Conservation (phyloP, 257 asterid genomes). For the Paraleonurus japonicus region DNA sequence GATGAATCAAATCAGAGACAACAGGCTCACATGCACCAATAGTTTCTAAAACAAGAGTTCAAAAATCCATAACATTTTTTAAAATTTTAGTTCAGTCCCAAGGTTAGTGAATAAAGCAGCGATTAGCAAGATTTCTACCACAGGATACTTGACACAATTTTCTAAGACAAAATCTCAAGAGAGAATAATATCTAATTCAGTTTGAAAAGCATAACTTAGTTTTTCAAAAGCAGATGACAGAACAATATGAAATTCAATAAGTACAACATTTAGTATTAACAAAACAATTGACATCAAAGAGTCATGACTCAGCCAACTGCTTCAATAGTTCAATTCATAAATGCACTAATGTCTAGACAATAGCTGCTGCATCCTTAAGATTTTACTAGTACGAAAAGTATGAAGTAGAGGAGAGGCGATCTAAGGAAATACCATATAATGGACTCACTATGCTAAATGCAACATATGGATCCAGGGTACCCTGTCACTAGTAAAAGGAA, state of each 20-base stretch:
- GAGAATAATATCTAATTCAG: background rate
- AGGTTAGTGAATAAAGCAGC: background rate
- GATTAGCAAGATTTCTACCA: background rate
- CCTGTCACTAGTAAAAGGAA: slow-evolving; percentile 12
- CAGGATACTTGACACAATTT: background rate
- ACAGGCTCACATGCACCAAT: slow-evolving; percentile 8
- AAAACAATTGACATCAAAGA: slow-evolving; percentile 10
- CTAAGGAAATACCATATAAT: background rate
- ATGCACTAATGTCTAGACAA: background rate
- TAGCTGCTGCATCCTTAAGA: slow-evolving; percentile 5
- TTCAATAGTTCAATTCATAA: background rate
- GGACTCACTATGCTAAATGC: slow-evolving; percentile 10
- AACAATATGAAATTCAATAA: background rate
- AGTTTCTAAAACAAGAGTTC: background rate
- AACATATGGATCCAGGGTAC: slow-evolving; percentile 12
- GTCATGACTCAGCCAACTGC: background rate
- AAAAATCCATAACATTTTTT: background rate
- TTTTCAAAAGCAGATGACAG: background rate
- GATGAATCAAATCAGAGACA: background rate
- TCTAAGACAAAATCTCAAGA: background rate
- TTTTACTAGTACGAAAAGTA: background rate
- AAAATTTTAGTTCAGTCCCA: background rate
- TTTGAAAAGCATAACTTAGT: background rate
- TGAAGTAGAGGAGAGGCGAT: slow-evolving; percentile 1
- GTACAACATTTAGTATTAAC: background rate